These are phyloP conservation scores for Krasilnikovozyma curviuscula DNA, from an alignment of 768 basidiomycete species.

Conservation along the genomic window DNA sequence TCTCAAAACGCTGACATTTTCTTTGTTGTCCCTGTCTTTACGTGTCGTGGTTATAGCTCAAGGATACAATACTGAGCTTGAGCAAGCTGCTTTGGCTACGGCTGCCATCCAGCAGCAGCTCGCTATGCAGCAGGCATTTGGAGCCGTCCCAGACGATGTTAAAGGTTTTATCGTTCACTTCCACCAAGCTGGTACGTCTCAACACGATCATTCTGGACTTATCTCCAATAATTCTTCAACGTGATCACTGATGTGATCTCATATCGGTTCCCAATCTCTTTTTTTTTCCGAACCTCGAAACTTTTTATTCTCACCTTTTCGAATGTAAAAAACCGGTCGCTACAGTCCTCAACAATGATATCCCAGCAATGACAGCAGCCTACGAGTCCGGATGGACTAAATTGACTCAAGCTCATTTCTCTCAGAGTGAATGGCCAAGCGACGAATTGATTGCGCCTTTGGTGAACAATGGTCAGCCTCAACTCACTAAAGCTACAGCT, in stretches of 20 bases:
- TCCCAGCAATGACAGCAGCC: slow-evolving; percentile 71
- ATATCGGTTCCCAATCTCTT: too few relatives aligned
- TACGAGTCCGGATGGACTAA: slow-evolving; percentile 97
- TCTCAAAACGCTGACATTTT: too few relatives aligned
- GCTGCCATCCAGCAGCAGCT: slow-evolving; percentile 1
- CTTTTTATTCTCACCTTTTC: not conserved
- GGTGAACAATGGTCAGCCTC: slow-evolving; percentile 62
- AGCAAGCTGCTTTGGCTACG: too few relatives aligned
- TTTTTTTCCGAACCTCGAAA: too few relatives aligned
- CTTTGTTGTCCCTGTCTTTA: too few relatives aligned
- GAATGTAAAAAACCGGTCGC: not conserved
- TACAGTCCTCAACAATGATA: slow-evolving; percentile 57
- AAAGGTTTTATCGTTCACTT: slow-evolving; percentile 11
- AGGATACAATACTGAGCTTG: too few relatives aligned
- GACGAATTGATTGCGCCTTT: slow-evolving; percentile 86
- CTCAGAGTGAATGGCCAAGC: slow-evolving; percentile 91
- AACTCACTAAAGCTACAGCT: not conserved
- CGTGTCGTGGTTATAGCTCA: too few relatives aligned
- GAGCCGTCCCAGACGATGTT: slow-evolving; percentile 8
- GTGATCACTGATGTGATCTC: too few relatives aligned
- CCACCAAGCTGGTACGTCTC: slow-evolving; percentile 8
- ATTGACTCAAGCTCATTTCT: slow-evolving; percentile 86
- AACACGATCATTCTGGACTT: not conserved
- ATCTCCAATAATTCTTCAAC: not conserved
- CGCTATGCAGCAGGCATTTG: slow-evolving; percentile 4